These are phyloP conservation scores for Guyanaporus albipodus DNA, from an alignment of 768 basidiomycete genomes.

Conservation along the genomic window DNA sequence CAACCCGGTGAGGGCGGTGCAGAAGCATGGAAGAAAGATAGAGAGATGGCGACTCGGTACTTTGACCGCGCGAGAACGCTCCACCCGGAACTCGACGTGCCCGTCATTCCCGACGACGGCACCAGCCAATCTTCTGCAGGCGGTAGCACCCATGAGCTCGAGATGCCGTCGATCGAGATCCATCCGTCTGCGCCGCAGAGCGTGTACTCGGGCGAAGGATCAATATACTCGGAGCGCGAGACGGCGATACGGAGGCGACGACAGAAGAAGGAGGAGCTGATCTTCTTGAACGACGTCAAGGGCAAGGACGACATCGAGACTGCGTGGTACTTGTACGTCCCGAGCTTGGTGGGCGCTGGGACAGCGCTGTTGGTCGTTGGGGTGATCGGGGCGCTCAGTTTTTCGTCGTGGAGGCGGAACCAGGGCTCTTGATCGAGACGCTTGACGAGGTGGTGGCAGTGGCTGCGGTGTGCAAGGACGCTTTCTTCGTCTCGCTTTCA, in stretches of 20 bases:
- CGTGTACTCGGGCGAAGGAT: slow-evolving; percentile 26
- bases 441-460: too few relatives aligned
- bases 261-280: slow-evolving; percentile 54
- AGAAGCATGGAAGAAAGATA: slow-evolving; percentile 72
- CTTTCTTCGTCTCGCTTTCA: too few relatives aligned
- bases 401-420: slow-evolving; percentile 65
- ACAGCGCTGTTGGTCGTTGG: slow-evolving; percentile 77
- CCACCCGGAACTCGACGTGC: slow-evolving; percentile 64
- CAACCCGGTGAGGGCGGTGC: slow-evolving; percentile 54
- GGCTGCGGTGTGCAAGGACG: too few relatives aligned
- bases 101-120: slow-evolving; percentile 53
- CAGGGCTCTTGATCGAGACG: slow-evolving; percentile 48
- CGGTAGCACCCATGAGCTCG: slow-evolving; percentile 40
- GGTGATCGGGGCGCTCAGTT: slow-evolving; percentile 72
- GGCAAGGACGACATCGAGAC: slow-evolving; percentile 56
- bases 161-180: slow-evolving; percentile 68
- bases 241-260: slow-evolving; percentile 43
- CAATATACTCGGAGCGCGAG: slow-evolving; percentile 29
- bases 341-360: slow-evolving; percentile 78
- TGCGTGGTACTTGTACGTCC: slow-evolving; percentile 78
- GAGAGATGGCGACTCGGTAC: slow-evolving; percentile 63
- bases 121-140: slow-evolving; percentile 24
- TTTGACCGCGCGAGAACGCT: slow-evolving; percentile 67
- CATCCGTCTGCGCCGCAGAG: slow-evolving; percentile 26
- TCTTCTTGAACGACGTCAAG: slow-evolving; percentile 43